Conservation (phyloP, 768 basidiomycete species). For the Suillus clintonianus region DNA sequence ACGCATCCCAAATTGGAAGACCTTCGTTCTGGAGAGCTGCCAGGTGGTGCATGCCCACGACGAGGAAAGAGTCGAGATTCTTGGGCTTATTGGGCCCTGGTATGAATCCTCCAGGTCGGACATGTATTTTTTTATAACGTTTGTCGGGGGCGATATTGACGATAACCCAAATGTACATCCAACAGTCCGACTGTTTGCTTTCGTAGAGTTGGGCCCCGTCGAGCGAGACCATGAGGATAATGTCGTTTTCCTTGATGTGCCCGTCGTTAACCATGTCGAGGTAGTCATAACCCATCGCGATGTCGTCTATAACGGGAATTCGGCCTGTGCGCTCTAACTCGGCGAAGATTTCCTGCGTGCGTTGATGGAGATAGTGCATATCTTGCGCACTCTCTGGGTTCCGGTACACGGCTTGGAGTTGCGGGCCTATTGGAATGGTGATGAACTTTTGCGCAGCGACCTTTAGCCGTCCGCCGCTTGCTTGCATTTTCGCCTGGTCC, state of each 20-base stretch:
- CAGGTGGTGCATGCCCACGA: slow-evolving; percentile 34
- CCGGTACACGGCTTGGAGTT: slow-evolving; percentile 40
- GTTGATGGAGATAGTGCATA: slow-evolving; percentile 25
- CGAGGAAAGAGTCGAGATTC: slow-evolving; percentile 34
- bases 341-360: slow-evolving; percentile 15
- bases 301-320: slow-evolving; percentile 24
- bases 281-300: slow-evolving; percentile 32
- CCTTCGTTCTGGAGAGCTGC: slow-evolving; percentile 33
- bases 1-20: slow-evolving; percentile 34
- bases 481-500: background rate
- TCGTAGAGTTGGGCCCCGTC: slow-evolving; percentile 47
- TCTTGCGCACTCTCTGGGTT: slow-evolving; percentile 19
- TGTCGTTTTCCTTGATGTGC: slow-evolving; percentile 30
- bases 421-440: slow-evolving; percentile 43
- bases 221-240: slow-evolving; percentile 35
- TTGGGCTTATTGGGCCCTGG: slow-evolving; percentile 37
- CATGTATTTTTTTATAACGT: slow-evolving; percentile 32
- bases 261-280: slow-evolving; percentile 16
- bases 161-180: slow-evolving; percentile 39
- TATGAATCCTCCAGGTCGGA: slow-evolving; percentile 32
- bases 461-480: slow-evolving; percentile 3
- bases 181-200: slow-evolving; percentile 42
- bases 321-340: slow-evolving; percentile 17
- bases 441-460: slow-evolving; percentile 14
- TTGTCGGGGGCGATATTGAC: slow-evolving; percentile 26